Conservation (phyloP, 2,329 filamentous ascomycete genomes). For the Capronia epimyces region DNA sequence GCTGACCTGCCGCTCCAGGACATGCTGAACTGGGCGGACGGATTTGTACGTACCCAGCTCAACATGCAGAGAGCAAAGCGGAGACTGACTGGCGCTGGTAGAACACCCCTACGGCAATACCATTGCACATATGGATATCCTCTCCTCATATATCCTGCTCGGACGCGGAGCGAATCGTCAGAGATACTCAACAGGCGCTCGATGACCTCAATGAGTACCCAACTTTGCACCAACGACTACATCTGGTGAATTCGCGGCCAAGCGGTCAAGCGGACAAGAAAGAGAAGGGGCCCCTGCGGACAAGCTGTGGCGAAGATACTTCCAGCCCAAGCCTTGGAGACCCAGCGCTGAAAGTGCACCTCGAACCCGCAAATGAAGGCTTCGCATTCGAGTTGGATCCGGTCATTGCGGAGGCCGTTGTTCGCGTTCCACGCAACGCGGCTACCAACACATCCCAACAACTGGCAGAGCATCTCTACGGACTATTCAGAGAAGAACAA, state of each 20-base stretch:
- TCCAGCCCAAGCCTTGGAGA: conserved; percentile 36
- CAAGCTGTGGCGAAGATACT: conserved; percentile 24
- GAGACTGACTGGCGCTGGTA: conserved; percentile 36
- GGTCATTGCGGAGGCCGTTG: conserved; percentile 12
- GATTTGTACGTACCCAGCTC: conserved; percentile 55
- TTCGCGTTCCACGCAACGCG: conserved; percentile 6
- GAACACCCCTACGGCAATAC: conserved; percentile 84
- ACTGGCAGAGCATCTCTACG: conserved; percentile 70
- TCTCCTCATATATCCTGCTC: conserved; percentile 59
- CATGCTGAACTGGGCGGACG: conserved; percentile 90
- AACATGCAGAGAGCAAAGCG: background rate
- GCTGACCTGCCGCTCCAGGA: conserved; percentile 73
- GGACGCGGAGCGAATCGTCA: conserved; percentile 68
- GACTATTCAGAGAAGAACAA: conserved; percentile 81
- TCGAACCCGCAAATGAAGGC: conserved; percentile 50
- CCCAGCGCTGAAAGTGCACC: conserved; percentile 63
- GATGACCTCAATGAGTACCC: conserved; percentile 84
- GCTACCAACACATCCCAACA: conserved; percentile 41
- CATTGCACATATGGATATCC: conserved; percentile 73
- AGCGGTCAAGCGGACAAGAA: conserved; percentile 1
- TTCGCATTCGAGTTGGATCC: conserved; percentile 23
- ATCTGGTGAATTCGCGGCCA: conserved; percentile 48
- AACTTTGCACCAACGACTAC: conserved; percentile 72
- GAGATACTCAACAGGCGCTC: conserved; percentile 76
- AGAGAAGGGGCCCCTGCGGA: background rate